Base-by-base conservation (phyloP, 768 basidiomycete genomes). In the Suillus alpinus region DNA sequence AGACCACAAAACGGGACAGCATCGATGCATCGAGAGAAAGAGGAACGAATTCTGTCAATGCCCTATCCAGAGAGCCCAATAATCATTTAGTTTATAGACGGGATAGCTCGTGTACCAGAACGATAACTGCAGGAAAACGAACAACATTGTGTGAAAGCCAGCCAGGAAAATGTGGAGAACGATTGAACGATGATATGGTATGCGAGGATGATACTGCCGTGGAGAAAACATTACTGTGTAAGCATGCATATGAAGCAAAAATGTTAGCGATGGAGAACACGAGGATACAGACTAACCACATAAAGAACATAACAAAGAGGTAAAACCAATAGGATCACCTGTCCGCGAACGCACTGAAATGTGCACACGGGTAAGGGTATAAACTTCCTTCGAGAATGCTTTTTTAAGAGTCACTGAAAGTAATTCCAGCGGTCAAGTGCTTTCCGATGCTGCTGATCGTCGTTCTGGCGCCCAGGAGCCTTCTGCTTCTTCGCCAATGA, bases 401-500 rank as follows among this genome's bases (percentile, higher is more conserved):
- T 55, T 47, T 53, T 55, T 18, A 16, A 55, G 36, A 18, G 36
- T 55, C 36, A 39, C 16, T 29, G 53, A 39, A 26, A 4, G 23
- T 36, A 16, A 55, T 55, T 39, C 37, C 10, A 26, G 53, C 9
- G 16, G 14, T 55, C 36, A 55, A 29, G 53, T 55, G 53, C 26
- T 39, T 55, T 55, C 36, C 16, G 23, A 55, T 39, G 37, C 16
- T 56, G 23, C n/a, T 55, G 32, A 18, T 26, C 56, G 13, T 44
- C 73, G 73, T 62, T 76, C 70, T 49, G 72, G 68, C 64, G 73
- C 74, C 75, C 75, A 77, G 3, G 69, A 67, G 39, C 65, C 74
- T 56, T 76, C 76, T n/a, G 75, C 75, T 60, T 79, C 80, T 61
- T 78, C 70, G 44, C 82, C 83, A 70, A 89, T 81, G 41, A 89